Evolutionary conservation across 768 basidiomycete genomes (phyloP).

Genomic region (Termitomyces sp.): DNA sequence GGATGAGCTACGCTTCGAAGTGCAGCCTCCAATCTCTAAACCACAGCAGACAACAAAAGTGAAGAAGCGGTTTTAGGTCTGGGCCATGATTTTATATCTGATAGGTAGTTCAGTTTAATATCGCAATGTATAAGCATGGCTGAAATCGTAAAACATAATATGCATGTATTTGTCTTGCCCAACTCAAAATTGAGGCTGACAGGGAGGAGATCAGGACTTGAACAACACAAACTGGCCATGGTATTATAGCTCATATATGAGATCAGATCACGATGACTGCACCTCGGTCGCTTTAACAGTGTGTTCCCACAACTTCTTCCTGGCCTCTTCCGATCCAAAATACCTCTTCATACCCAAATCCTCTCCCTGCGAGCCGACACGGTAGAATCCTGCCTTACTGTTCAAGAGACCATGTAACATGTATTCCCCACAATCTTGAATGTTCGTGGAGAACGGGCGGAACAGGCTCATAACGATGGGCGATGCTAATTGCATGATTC

Average conservation of each 20-base stretch:
- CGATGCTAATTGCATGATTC: constrained; percentile 15
- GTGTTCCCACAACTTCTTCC: constrained; percentile 32
- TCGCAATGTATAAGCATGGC: too few relatives aligned
- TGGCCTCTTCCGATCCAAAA: constrained; percentile 32
- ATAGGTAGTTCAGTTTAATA: too few relatives aligned
- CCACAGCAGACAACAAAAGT: too few relatives aligned
- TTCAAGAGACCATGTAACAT: constrained; percentile 28
- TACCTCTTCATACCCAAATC: constrained; percentile 26
- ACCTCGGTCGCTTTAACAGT: constrained; percentile 17
- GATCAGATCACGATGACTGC: neutral
- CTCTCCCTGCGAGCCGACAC: constrained; percentile 27
- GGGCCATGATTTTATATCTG: too few relatives aligned
- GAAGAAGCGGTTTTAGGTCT: too few relatives aligned
- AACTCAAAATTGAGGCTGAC: too few relatives aligned
- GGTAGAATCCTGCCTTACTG: constrained; percentile 20
- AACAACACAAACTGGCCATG: neutral
- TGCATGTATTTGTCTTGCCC: too few relatives aligned
- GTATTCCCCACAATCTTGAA: constrained; percentile 19
- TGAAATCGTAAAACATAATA: too few relatives aligned
- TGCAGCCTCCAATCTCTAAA: too few relatives aligned
- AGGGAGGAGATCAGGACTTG: too few relatives aligned
- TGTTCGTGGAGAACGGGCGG: constrained; percentile 6
- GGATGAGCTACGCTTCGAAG: too few relatives aligned
- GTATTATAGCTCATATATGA: neutral
- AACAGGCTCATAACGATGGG: constrained; percentile 15